phyloP scores from a whole-genome alignment of 495 filamentous ascomycete species.

The Polyplosphaeria fusca region DNA sequence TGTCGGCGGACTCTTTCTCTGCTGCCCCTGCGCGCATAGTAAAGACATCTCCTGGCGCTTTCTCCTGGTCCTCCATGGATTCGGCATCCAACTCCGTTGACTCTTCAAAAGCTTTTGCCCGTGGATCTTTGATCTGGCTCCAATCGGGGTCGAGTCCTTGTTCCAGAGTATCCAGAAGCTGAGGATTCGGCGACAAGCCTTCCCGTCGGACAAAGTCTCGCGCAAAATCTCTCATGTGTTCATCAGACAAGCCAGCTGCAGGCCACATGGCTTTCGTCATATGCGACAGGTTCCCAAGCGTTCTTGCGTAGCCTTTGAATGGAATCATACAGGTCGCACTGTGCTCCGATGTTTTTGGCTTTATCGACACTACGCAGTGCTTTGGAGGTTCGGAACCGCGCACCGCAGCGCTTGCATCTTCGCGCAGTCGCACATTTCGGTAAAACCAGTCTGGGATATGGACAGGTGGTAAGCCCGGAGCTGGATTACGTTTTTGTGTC shows the following conservation, averaged over 20 bases:
- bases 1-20: background rate
- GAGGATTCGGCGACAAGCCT: background rate
- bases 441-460: slow-evolving; percentile 46
- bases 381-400: background rate
- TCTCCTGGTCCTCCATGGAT: background rate
- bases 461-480: slow-evolving; percentile 26
- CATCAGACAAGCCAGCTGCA: background rate
- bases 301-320: background rate
- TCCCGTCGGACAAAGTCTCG: background rate
- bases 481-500: slow-evolving; percentile 22
- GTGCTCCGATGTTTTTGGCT: slow-evolving; percentile 14
- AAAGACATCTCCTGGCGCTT: background rate
- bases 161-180: background rate
- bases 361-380: slow-evolving; percentile 3
- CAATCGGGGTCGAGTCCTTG: no score
- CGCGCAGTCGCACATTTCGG: slow-evolving; percentile 38
- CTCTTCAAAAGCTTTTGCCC: background rate
- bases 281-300: background rate
- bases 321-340: slow-evolving; percentile 10
- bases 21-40: background rate
- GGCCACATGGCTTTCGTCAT: slow-evolving; percentile 1
- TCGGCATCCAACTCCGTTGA: background rate
- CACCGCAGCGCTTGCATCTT: slow-evolving; percentile 11
- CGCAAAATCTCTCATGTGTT: slow-evolving; percentile 1
- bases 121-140: no score